Base-by-base conservation (phyloP, 768 basidiomycete species). In the Rhizopogon salebrosus region DNA sequence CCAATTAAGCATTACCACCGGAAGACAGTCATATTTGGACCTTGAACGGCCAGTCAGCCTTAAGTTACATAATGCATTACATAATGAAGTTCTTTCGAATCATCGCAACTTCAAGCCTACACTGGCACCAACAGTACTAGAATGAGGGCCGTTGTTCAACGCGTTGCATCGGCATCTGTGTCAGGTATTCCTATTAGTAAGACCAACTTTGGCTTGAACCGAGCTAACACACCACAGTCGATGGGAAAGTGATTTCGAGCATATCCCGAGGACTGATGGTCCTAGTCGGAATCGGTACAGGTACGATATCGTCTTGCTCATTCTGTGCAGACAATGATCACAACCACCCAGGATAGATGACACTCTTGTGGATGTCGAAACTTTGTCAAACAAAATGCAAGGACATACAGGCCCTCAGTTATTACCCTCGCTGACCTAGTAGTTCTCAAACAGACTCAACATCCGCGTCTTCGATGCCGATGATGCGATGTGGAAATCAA, bases 101-200 rank as follows among this genome's bases (percentile, higher is more conserved):
- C n/a, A n/a, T n/a, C n/a, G n/a, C n/a, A n/a, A n/a, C n/a, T n/a
- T n/a, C n/a, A n/a, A n/a, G n/a, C n/a, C n/a, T n/a, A n/a, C n/a
- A n/a, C n/a, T n/a, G n/a, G n/a, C n/a, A n/a, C n/a, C n/a, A n/a
- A n/a, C n/a, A n/a, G 41, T 27, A 27, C 42, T 18, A 7, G 45
- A n/a, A 94, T 95, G 93, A 81, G 89, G 51, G 93, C 92, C 8
- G 82, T 95, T 8, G 75, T 95, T 27, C 94, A 95, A 65, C 79
- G 88, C 20, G 92, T 95, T 37, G 66, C 85, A 16, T 84, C 82
- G 27, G 93, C 92, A 14, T 92, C 92, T n/a, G 91, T 95, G 36
- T 72, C 82, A 49, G 91, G 92, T 89, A 62, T 66, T 69, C 39
- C 51, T 18, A 51, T 14, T 31, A 54, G 7, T 18, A 18, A 10